Conservation (phyloP, 2,329 filamentous ascomycete species). For the Nigrospora oryzae region DNA sequence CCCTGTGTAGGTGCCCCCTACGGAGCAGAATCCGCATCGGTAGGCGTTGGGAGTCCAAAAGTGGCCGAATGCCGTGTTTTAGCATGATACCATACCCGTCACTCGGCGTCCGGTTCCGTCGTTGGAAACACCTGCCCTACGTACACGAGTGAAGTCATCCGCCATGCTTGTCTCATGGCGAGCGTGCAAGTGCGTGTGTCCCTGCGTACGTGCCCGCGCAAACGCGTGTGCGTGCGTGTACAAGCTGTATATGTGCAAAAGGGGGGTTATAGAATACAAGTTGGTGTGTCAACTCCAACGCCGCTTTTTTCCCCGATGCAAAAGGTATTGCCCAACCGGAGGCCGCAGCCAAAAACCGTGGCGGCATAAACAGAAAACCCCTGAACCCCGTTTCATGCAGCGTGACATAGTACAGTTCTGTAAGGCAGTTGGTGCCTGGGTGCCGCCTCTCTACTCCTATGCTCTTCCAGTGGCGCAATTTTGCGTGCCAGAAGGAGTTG, state of each 20-base stretch:
- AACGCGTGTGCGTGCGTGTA: neutral
- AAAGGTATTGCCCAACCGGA: conserved; percentile 2
- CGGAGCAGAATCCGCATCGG: neutral
- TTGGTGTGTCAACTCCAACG: neutral
- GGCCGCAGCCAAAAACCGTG: neutral
- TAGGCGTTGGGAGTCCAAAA: neutral
- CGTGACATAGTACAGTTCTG: neutral
- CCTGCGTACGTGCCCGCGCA: no score
- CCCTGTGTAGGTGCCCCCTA: neutral
- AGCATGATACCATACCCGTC: neutral
- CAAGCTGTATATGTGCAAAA: neutral
- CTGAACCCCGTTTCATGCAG: conserved; percentile 2
- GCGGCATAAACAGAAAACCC: conserved; percentile 1
- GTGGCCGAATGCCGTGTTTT: neutral
- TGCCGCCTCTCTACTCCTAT: no score
- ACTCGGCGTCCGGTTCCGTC: no score
- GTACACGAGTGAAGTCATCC: no score
- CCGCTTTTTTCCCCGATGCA: conserved; percentile 3
- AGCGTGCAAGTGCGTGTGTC: no score
- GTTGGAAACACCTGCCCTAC: no score
- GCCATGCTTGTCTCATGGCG: no score
- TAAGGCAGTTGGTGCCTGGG: neutral
- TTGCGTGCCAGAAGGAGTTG: no score
- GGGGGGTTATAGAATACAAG: neutral
- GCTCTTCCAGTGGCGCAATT: no score